These are phyloP conservation scores for Fraxinus platypoda DNA, from an alignment of 305 asterid species.

Conservation along the genomic window DNA sequence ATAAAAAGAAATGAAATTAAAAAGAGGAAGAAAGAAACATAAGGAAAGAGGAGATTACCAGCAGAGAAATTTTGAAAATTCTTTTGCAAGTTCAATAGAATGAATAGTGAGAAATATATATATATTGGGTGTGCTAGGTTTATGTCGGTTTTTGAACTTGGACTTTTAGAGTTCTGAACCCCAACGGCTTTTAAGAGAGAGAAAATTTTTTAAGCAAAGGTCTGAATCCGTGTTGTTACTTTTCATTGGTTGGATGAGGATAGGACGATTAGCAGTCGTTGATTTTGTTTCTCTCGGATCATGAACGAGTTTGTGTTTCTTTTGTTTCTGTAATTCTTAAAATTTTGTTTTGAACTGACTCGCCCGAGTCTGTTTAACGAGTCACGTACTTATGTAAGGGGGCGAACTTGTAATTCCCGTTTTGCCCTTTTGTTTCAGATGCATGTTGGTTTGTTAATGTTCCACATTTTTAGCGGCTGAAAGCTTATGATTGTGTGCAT, in stretches of 20 bases:
- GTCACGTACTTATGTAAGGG: not conserved
- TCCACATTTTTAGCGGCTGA: no score
- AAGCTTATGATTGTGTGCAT: no score
- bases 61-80: not conserved
- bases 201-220: not conserved
- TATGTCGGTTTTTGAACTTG: constrained; percentile 26
- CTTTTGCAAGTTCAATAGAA: not conserved
- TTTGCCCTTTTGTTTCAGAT: not conserved
- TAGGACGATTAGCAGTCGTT: constrained; percentile 30
- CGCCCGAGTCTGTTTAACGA: constrained; percentile 25
- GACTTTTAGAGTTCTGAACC: constrained; percentile 3
- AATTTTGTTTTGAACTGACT: constrained; percentile 13
- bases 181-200: constrained; percentile 30
- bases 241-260: constrained; percentile 17
- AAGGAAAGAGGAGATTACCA: not conserved
- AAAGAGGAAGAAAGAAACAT: not conserved
- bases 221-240: constrained; percentile 28
- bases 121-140: constrained; percentile 19
- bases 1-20: not conserved
- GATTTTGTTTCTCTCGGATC: constrained; percentile 32
- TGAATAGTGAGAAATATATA: not conserved
- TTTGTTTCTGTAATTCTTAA: constrained; percentile 24
- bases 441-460: not conserved
- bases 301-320: constrained; percentile 47
- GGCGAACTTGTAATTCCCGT: not conserved